Conservation (phyloP, 768 basidiomycete genomes). For the Neoboletus magnificus region DNA sequence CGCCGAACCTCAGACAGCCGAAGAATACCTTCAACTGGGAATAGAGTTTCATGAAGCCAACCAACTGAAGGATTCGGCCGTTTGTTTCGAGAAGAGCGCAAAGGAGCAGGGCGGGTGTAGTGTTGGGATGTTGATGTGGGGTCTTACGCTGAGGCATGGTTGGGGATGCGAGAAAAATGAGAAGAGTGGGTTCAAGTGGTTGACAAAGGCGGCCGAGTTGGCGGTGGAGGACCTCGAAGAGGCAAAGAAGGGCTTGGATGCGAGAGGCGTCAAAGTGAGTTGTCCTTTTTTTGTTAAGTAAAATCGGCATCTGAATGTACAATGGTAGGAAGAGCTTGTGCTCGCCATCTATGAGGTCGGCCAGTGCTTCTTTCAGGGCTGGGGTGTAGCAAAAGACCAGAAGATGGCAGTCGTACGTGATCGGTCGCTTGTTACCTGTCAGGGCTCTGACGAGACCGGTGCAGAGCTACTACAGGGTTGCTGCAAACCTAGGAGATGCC, state of each 20-base stretch:
- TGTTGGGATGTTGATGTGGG: constrained; percentile 93
- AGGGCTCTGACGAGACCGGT: neutral
- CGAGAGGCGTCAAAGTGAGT: constrained; percentile 51
- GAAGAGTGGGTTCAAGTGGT: constrained; percentile 75
- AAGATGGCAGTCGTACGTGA: constrained; percentile 80
- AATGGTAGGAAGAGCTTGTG: constrained; percentile 66
- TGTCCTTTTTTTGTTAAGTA: neutral
- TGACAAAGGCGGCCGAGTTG: constrained; percentile 75
- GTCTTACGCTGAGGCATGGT: constrained; percentile 77
- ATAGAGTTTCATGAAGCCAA: constrained; percentile 78
- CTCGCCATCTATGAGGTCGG: constrained; percentile 91
- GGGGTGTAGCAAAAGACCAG: constrained; percentile 84
- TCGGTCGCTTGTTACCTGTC: neutral
- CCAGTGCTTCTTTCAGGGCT: constrained; percentile 89
- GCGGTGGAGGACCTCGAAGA: constrained; percentile 76
- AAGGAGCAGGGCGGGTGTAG: constrained; percentile 75
- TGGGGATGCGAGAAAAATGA: constrained; percentile 87
- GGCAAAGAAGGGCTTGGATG: constrained; percentile 52
- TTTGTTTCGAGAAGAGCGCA: constrained; percentile 74
- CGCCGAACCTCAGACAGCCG: constrained; percentile 40
- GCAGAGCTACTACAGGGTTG: constrained; percentile 81
- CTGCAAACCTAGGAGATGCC: constrained; percentile 78
- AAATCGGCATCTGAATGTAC: neutral
- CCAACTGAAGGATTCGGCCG: constrained; percentile 62
- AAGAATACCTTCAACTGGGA: constrained; percentile 71